phyloP scores from a whole-genome alignment of 306 rosid genomes.

The Dalbergia oliveri region DNA sequence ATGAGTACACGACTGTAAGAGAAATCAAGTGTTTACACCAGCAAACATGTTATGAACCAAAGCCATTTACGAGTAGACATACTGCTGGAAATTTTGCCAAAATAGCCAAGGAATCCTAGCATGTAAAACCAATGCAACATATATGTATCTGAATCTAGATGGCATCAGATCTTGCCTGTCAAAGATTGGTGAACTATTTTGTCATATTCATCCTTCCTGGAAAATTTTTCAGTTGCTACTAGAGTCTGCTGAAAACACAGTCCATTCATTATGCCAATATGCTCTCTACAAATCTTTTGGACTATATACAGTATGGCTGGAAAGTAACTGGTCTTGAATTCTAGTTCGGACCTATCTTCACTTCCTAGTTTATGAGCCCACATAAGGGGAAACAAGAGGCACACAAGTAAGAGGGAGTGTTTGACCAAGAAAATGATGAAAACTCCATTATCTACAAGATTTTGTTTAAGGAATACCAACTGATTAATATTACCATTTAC shows the following conservation, averaged over 20 bases:
- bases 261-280: background rate
- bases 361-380: background rate
- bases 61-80: background rate
- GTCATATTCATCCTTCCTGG: conserved; percentile 1
- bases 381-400: conserved; percentile 9
- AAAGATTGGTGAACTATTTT: conserved; percentile 14
- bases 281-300: conserved; percentile 21
- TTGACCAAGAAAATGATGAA: conserved; percentile 24
- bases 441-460: conserved; percentile 6
- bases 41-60: conserved; percentile 5
- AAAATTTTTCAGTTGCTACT: background rate
- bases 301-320: conserved; percentile 3
- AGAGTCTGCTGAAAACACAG: conserved; percentile 14
- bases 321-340: conserved; percentile 8
- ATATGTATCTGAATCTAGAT: conserved; percentile 13
- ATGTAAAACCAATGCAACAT: background rate
- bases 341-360: background rate
- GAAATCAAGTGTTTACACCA: conserved; percentile 24
- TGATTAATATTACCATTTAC: conserved; percentile 18
- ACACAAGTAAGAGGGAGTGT: background rate
- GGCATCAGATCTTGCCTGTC: conserved; percentile 1
- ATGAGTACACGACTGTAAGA: background rate
- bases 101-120: conserved; percentile 6
- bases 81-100: background rate
- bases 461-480: background rate